These are phyloP conservation scores for Helianthus tuberosus DNA, from an alignment of 129 eudicot species.

Conservation along the genomic window DNA sequence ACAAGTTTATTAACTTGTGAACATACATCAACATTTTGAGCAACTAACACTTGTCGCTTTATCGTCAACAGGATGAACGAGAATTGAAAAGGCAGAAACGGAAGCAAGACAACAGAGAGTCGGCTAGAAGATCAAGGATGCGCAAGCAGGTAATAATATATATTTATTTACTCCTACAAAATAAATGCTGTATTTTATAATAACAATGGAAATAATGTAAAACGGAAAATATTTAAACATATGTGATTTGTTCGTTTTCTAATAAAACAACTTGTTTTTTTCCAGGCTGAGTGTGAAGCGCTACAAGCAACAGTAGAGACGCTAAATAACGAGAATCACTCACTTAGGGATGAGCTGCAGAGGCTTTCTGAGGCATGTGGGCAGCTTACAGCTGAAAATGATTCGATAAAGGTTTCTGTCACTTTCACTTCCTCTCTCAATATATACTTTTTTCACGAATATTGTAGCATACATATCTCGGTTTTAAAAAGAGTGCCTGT, in stretches of 20 bases:
- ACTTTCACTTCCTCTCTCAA: neutral
- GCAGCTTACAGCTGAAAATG: constrained; percentile 74
- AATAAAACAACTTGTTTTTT: neutral
- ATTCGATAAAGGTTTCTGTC: constrained; percentile 60
- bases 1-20: neutral
- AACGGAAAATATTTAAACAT: neutral
- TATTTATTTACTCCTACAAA: constrained; percentile 1
- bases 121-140: constrained; percentile 90
- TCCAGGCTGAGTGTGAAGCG: constrained; percentile 93
- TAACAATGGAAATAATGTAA: neutral
- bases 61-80: constrained; percentile 72
- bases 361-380: constrained; percentile 79
- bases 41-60: neutral
- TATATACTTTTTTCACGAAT: neutral
- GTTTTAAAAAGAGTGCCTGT: neutral
- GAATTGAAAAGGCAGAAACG: constrained; percentile 85
- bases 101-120: constrained; percentile 90
- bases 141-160: constrained; percentile 68
- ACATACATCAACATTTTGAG: neutral
- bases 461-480: neutral
- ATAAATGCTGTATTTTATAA: neutral
- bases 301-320: constrained; percentile 77
- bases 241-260: neutral
- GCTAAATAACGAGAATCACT: constrained; percentile 56
- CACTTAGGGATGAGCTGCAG: constrained; percentile 65